Evolutionary conservation across 495 filamentous ascomycete genomes (phyloP).

Genomic region (Pseudevernia furfuracea): DNA sequence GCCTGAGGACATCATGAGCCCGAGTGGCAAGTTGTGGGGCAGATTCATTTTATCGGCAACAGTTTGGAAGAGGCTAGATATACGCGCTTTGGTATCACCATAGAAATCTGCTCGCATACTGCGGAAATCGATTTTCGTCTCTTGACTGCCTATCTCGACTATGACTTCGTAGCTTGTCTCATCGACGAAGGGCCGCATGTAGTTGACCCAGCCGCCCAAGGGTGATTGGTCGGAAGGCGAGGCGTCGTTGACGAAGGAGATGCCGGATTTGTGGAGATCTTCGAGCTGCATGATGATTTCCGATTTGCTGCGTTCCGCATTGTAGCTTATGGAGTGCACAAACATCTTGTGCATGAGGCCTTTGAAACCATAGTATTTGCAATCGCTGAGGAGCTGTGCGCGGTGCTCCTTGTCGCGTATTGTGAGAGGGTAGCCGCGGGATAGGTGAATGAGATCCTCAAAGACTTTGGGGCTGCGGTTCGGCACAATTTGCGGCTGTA

Average conservation of each 20-base stretch:
- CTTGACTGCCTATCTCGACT: constrained; percentile 67
- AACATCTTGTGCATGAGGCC: constrained; percentile 85
- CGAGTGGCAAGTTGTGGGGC: constrained; percentile 57
- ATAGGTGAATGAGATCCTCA: constrained; percentile 70
- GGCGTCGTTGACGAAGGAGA: constrained; percentile 52
- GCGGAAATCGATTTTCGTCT: constrained; percentile 53
- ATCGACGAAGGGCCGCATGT: constrained; percentile 76
- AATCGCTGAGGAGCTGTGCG: constrained; percentile 71
- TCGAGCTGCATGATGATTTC: constrained; percentile 81
- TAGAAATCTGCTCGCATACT: constrained; percentile 62
- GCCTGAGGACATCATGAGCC: constrained; percentile 54
- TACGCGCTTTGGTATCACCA: constrained; percentile 55
- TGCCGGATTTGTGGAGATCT: constrained; percentile 77
- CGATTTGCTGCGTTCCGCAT: constrained; percentile 53
- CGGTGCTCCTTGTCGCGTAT: constrained; percentile 76
- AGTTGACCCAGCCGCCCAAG: constrained; percentile 58
- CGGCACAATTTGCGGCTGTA: constrained; percentile 72
- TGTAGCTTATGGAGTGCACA: constrained; percentile 67
- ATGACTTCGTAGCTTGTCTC: constrained; percentile 65
- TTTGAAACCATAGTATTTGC: constrained; percentile 86
- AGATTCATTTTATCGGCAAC: constrained; percentile 74
- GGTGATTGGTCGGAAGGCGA: constrained; percentile 22
- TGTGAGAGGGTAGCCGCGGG: constrained; percentile 78
- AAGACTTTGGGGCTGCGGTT: constrained; percentile 75
- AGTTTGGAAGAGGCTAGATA: constrained; percentile 68